phyloP scores from a whole-genome alignment of 2,329 filamentous ascomycete species.

The Talaromyces sp. region DNA sequence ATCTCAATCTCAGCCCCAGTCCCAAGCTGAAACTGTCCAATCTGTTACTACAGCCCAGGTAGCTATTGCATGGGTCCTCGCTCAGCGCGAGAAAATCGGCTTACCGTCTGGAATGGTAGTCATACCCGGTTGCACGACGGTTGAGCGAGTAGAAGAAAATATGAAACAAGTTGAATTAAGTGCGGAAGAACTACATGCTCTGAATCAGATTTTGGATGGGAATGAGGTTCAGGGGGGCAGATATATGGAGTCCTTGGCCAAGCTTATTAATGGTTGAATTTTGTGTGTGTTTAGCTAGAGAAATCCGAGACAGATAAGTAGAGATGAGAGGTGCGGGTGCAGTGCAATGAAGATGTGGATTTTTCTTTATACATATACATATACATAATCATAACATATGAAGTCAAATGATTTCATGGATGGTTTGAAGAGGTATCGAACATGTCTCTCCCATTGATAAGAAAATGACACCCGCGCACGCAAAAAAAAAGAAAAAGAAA shows the following conservation, averaged over 20 bases:
- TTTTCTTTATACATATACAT: neutral
- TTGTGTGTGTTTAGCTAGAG: neutral
- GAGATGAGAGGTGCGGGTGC: neutral
- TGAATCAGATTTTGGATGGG: slow-evolving; percentile 3
- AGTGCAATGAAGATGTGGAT: neutral
- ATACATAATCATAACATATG: neutral
- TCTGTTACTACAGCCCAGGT: slow-evolving; percentile 43
- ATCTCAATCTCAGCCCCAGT: too few species aligned
- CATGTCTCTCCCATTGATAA: neutral
- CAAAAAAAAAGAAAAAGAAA: neutral
- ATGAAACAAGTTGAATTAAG: slow-evolving; percentile 36
- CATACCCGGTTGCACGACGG: slow-evolving; percentile 38
- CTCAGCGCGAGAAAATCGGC: slow-evolving; percentile 38
- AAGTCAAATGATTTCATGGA: too few species aligned
- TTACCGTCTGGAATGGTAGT: slow-evolving; percentile 32
- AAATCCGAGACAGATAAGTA: too few species aligned
- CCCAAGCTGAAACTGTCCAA: neutral
- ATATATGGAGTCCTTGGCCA: neutral
- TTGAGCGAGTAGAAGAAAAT: slow-evolving; percentile 39
- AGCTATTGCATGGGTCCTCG: slow-evolving; percentile 46
- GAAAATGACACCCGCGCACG: neutral
- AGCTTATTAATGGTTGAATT: slow-evolving; percentile 9
- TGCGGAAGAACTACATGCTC: slow-evolving; percentile 34
- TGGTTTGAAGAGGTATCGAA: neutral
- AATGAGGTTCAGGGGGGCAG: slow-evolving; percentile 3